phyloP scores from a whole-genome alignment of 1,284 basidiomycete genomes.

The Puccinia hordei region DNA sequence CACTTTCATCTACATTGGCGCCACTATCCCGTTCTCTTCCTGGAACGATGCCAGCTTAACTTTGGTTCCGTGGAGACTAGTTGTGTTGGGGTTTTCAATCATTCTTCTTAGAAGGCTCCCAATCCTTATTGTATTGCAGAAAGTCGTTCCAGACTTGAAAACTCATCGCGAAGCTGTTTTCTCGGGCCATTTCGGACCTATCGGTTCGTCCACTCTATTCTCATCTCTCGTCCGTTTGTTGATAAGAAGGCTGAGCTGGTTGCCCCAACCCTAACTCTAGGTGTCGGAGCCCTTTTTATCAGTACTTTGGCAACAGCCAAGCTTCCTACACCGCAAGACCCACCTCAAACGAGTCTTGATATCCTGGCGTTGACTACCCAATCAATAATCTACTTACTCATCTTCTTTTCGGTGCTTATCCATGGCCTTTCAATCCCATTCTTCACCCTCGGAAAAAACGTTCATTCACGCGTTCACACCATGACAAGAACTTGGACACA shows the following conservation, averaged over 20 bases:
- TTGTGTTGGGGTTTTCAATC: constrained; percentile 77
- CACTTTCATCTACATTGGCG: constrained; percentile 58
- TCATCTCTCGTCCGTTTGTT: background rate
- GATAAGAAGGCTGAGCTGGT: background rate
- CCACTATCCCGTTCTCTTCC: constrained; percentile 85
- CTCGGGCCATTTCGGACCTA: constrained; percentile 77
- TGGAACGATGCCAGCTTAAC: constrained; percentile 72
- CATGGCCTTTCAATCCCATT: constrained; percentile 88
- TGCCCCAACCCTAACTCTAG: constrained; percentile 49
- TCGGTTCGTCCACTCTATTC: constrained; percentile 29
- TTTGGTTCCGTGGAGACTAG: constrained; percentile 76
- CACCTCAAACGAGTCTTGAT: constrained; percentile 68
- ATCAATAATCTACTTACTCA: constrained; percentile 88
- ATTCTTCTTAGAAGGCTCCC: constrained; percentile 80
- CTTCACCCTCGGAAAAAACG: constrained; percentile 83
- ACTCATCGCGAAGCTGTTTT: constrained; percentile 80
- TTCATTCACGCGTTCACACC: constrained; percentile 82
- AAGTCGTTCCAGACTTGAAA: constrained; percentile 89
- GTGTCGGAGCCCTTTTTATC: constrained; percentile 75
- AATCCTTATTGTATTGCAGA: constrained; percentile 76
- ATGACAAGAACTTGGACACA: constrained; percentile 73
- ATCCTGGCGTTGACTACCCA: constrained; percentile 75
- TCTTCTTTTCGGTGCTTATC: constrained; percentile 75
- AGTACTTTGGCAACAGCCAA: constrained; percentile 73
- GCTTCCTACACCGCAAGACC: constrained; percentile 66